phyloP scores from a whole-genome alignment of 768 basidiomycete species.

The Sarcodon sp. region DNA sequence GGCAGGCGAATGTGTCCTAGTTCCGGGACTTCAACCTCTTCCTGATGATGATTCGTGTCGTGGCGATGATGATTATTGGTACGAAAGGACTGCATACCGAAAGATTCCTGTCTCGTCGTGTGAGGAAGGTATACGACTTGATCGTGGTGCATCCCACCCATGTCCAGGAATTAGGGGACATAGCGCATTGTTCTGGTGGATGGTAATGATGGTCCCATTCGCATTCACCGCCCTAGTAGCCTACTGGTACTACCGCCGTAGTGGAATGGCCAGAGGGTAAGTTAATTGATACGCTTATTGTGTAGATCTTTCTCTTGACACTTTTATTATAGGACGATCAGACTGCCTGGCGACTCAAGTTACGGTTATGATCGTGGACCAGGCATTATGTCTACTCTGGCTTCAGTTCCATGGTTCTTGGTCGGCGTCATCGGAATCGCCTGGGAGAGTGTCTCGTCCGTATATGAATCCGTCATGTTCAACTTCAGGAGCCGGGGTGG shows the following conservation, averaged over 20 bases:
- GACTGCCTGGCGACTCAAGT: conserved; percentile 48
- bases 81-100: conserved; percentile 84
- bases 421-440: conserved; percentile 67
- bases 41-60: conserved; percentile 50
- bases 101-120: conserved; percentile 86
- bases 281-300: conserved; percentile 12
- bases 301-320: neutral
- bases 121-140: conserved; percentile 65
- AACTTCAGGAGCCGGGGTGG: conserved; percentile 42
- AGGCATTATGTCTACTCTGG: conserved; percentile 54
- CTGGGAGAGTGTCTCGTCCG: conserved; percentile 48
- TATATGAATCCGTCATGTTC: conserved; percentile 23
- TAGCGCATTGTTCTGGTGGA: conserved; percentile 74
- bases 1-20: conserved; percentile 65
- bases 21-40: conserved; percentile 53
- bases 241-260: conserved; percentile 72
- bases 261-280: conserved; percentile 64
- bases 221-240: conserved; percentile 61
- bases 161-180: conserved; percentile 78
- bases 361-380: conserved; percentile 26
- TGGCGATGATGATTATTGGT: conserved; percentile 70
- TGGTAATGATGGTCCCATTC: conserved; percentile 66
- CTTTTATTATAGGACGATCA: conserved; percentile 44
- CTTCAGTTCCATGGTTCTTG: conserved; percentile 85
- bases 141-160: conserved; percentile 57